Evolutionary conservation across 371 early-diverging fungal genomes (phyloP).

Genomic region (Zopfochytrium polystomum): DNA sequence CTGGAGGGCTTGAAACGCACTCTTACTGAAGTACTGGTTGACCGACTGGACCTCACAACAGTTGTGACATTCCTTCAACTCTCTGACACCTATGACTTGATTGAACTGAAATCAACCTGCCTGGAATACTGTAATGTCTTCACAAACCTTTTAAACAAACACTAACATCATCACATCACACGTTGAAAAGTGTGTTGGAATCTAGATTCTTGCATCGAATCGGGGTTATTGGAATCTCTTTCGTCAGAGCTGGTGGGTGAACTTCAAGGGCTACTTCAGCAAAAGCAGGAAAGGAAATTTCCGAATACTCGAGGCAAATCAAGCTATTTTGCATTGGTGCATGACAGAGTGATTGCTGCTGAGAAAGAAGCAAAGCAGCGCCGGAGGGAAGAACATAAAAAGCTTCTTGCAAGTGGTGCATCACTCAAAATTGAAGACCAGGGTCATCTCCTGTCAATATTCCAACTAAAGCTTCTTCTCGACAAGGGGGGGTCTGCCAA

Average conservation of each 20-base stretch:
- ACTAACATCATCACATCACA: slow-evolving; percentile 48
- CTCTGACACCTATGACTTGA: slow-evolving; percentile 55
- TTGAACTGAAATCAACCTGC: slow-evolving; percentile 52
- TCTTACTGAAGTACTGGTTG: slow-evolving; percentile 50
- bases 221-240: slow-evolving; percentile 42
- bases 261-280: slow-evolving; percentile 33
- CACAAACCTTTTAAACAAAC: slow-evolving; percentile 39
- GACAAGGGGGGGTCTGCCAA: too few species aligned
- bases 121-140: slow-evolving; percentile 43
- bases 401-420: too few species aligned
- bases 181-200: slow-evolving; percentile 55
- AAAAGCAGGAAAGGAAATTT: slow-evolving; percentile 36
- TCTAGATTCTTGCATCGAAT: slow-evolving; percentile 55
- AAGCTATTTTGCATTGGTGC: slow-evolving; percentile 20
- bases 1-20: slow-evolving; percentile 56
- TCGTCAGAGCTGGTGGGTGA: slow-evolving; percentile 36
- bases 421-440: too few species aligned
- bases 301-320: slow-evolving; percentile 42
- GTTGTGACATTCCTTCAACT: slow-evolving; percentile 53
- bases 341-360: not conserved
- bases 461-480: too few species aligned
- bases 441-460: too few species aligned
- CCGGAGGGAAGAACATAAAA: slow-evolving; percentile 2
- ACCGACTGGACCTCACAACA: slow-evolving; percentile 53
- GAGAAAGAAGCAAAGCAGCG: slow-evolving; percentile 13